Base-by-base conservation (phyloP, 371 early-diverging fungal genomes). In the Rhizomucor pusillus region DNA sequence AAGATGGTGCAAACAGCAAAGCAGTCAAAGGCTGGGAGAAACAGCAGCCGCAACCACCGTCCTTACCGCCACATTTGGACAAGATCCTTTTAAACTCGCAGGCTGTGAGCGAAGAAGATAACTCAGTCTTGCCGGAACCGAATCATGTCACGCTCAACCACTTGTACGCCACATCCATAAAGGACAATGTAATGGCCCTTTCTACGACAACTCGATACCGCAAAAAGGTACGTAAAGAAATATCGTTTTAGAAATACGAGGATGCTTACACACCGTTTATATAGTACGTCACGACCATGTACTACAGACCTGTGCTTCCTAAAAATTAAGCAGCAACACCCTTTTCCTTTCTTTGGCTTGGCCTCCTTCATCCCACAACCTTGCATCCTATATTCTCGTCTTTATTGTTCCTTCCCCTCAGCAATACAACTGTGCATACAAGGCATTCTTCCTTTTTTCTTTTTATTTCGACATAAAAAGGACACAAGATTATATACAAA, bases 101-200 rank as follows among this genome's bases (percentile, higher is more conserved):
- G 25, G 69, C 81, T 7, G 65, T 80, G 11, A 78, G 77, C 22
- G 81, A 91, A 57, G 86, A 90, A 52, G 97, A 96, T 59, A 87
- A 88, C 56, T 74, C 81, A 24, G 75, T 87, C 1, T 63, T 98
- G 22, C 91, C 93, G 0, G 88, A 90, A 35, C 97, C 98, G 14
- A 91, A 93, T 59, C 94, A 95, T 59, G 98, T 96, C 14, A 90
- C 89, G 14, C 69, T 98, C 50, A 96, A 97, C 60, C 98, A 98
- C 67, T 66, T 98, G 46, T 96, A 96, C 65, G 96, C 98, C 4
- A 94, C 92, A 59, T 91, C 92, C 2, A 97, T 98, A 45, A 85
- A 93, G 54, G 96, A 97, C 61, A 92, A 94, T 35, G 97, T 98
- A 18, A 91, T 98, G 92, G 97, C 96, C 6, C 79, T 98, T 41